Conservation (phyloP, 148 eudicot species). For the Fagopyrum esculentum region DNA sequence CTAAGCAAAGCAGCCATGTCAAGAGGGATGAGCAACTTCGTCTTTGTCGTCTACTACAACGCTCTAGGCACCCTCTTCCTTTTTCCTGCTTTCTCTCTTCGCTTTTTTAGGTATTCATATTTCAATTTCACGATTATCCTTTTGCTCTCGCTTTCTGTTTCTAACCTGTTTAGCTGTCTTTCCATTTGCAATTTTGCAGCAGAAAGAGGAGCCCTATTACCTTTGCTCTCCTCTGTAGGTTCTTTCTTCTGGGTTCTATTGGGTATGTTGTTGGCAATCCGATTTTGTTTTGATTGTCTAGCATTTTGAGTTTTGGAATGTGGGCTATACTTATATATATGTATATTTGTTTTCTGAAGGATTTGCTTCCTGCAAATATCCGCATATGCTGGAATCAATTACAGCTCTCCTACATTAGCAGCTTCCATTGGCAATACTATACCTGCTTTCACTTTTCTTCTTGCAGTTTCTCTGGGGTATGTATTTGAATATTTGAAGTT, state of each 20-base stretch:
- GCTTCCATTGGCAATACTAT: constrained; percentile 59
- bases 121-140: background rate
- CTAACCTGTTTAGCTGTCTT: background rate
- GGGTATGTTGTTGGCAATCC: constrained; percentile 29
- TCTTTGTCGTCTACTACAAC: constrained; percentile 52
- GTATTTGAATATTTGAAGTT: background rate
- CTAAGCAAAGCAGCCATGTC: constrained; percentile 57
- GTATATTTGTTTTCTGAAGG: constrained; percentile 19
- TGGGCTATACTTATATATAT: background rate
- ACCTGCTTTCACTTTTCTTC: constrained; percentile 61
- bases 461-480: constrained; percentile 52
- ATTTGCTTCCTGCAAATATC: constrained; percentile 45
- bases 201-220: constrained; percentile 38
- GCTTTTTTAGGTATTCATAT: background rate
- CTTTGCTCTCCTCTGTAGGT: constrained; percentile 37
- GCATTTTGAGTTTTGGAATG: background rate
- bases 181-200: constrained; percentile 20
- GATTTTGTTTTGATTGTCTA: background rate
- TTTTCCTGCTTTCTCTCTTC: constrained; percentile 19
- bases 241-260: constrained; percentile 45
- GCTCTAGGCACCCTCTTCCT: constrained; percentile 50
- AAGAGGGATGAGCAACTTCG: constrained; percentile 48
- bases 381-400: constrained; percentile 44
- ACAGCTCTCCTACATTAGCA: constrained; percentile 66
- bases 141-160: background rate